phyloP scores from a whole-genome alignment of 345 rosid species.

The Aegle marmelos region DNA sequence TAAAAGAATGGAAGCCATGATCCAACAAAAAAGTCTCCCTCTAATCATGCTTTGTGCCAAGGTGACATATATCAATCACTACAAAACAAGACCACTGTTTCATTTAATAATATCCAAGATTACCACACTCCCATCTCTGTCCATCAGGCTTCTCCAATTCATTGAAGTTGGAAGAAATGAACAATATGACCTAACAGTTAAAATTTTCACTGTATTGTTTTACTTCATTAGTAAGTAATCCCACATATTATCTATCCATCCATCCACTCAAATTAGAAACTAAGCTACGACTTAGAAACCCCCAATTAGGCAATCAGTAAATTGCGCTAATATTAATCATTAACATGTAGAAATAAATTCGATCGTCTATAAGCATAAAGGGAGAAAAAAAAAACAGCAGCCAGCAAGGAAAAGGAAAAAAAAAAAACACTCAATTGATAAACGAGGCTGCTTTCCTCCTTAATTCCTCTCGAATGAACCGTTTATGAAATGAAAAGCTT shows the following conservation, averaged over 20 bases:
- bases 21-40: not conserved
- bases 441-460: not conserved
- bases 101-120: not conserved
- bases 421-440: not conserved
- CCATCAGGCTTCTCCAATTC: not conserved
- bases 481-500: not conserved
- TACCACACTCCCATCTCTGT: not conserved
- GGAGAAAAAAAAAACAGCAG: too few species aligned
- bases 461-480: not conserved
- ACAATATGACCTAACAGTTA: not conserved
- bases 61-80: not conserved
- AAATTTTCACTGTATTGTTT: not conserved
- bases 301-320: not conserved
- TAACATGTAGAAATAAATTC: not conserved
- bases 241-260: not conserved
- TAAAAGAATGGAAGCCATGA: slow-evolving; percentile 13
- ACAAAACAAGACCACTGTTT: not conserved
- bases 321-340: not conserved
- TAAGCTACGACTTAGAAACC: not conserved
- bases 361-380: not conserved
- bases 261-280: not conserved
- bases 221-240: not conserved
- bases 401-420: not conserved
- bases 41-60: not conserved
- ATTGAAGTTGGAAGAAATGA: not conserved